Evolutionary conservation across 1,139 yeast species (phyloP), one percentile per base, ranked within the genome.

Genomic region (Trichomonascaceae sp.): DNA sequence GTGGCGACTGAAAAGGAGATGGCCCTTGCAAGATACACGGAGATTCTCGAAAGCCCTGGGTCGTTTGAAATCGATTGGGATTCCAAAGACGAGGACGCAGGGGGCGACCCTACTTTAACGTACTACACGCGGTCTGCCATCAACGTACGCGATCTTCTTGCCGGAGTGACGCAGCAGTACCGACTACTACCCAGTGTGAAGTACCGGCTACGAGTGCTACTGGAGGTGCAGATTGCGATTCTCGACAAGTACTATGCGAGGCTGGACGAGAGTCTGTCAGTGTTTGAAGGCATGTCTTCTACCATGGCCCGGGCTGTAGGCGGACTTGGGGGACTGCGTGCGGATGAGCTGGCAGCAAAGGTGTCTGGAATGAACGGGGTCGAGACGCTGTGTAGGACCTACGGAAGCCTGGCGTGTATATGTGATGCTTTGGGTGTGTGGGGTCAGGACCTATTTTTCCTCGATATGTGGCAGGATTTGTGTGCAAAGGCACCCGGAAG

Each of bases 91-190:
- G 40, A 50, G 5, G 35, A 47, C 41, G 46, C 67, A 59, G 23
- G 11, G 6, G 6, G 9, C 6, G 9, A 8, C 11, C 11, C 6
- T 11, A 11, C 9, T 8, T 20, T 11, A 6, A 36, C 57, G 40
- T 71, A 70, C 41, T 89, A 93, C 1, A 78, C 89, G 0, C 67
- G 68, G 36, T 74, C 87, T 0, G 72, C 89, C 0, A 60, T 70
- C 32, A 73, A 75, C 37, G 50, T 81, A 39, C 67, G 67, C 28
- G 75, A 72, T 42, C 58, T 85, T 23, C 60, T 85, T 26, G 77
- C 76, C 40, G 76, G 75, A 34, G 65, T 82, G 28, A 80, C 82
- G 5, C 65, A 63, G 28, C 79, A 76, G 43, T 78, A 76, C 46
- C 58, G 65, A 28, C 64, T 76, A 11, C 56, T 76, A 36, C 64